A percentile compares a stretch with the other conserved stretches of the same genome.
These are phyloP conservation scores for Falciphora oryzae DNA, from an alignment of 2,329 filamentous ascomycete genomes.

Conservation along the genomic window DNA sequence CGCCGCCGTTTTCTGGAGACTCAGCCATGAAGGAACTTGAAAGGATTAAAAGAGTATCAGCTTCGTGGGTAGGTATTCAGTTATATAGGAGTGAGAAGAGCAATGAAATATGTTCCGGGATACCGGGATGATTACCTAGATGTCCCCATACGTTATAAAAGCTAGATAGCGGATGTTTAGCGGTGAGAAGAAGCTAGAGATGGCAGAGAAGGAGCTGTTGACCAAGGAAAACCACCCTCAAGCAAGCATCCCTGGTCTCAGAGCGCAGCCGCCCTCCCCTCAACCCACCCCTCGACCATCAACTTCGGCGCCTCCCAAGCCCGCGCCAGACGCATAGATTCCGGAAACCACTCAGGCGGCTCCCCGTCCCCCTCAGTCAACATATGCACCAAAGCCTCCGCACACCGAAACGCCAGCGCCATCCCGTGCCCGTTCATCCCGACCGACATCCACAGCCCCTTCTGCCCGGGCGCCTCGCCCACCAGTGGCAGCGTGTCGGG, in stretches of 20 bases:
- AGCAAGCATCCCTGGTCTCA: too few species aligned
- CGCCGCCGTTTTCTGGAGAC: not conserved
- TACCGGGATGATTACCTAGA: too few species aligned
- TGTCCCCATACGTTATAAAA: too few species aligned
- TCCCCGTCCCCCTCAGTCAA: not conserved
- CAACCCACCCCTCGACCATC: not conserved
- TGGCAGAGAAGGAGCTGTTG: too few species aligned
- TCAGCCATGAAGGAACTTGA: too few species aligned
- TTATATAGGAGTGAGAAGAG: too few species aligned
- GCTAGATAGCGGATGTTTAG: too few species aligned
- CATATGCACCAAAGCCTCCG: constrained; percentile 48
- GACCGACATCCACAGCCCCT: constrained; percentile 47
- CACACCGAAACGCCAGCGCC: constrained; percentile 56
- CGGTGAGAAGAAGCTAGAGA: too few species aligned
- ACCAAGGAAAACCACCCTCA: too few species aligned
- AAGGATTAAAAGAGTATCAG: too few species aligned
- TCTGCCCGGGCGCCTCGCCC: constrained; percentile 35
- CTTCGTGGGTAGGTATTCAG: too few species aligned
- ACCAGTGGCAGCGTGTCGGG: constrained; percentile 48
- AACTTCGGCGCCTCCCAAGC: constrained; percentile 8
- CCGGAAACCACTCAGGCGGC: constrained; percentile 7
- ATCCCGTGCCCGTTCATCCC: constrained; percentile 64
- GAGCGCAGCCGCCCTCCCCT: not conserved
- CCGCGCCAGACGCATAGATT: constrained; percentile 5
- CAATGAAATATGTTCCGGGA: too few species aligned